phyloP scores from a whole-genome alignment of 495 filamentous ascomycete genomes.

The Neurospora sublineolata region DNA sequence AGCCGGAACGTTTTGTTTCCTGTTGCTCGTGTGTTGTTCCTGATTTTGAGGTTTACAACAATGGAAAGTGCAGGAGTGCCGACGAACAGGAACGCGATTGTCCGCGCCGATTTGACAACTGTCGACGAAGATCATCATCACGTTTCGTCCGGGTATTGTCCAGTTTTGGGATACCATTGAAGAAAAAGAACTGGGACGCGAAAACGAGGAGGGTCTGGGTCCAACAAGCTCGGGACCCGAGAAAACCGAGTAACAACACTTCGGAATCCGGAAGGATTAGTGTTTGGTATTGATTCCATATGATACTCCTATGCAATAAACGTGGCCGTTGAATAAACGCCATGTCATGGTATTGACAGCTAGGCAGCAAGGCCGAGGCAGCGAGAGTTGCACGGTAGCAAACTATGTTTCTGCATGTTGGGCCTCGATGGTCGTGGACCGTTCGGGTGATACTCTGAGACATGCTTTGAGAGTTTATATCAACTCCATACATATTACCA shows the following conservation, averaged over 20 bases:
- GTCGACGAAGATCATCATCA: neutral
- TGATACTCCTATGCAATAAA: neutral
- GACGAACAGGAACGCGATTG: neutral
- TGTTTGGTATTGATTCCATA: neutral
- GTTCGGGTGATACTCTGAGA: neutral
- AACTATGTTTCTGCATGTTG: neutral
- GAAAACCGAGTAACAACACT: neutral
- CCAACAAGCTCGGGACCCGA: neutral
- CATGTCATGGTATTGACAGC: neutral
- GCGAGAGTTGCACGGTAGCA: neutral
- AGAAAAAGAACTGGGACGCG: neutral
- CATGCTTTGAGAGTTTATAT: neutral
- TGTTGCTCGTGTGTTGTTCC: neutral
- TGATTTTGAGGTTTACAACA: neutral
- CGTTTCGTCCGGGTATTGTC: neutral
- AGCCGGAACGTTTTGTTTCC: neutral
- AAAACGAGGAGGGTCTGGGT: neutral
- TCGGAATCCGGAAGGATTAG: neutral
- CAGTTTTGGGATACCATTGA: neutral
- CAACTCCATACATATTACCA: neutral
- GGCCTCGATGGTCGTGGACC: neutral
- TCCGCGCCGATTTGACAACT: neutral
- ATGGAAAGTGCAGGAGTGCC: neutral
- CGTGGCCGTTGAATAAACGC: neutral
- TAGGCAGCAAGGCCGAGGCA: neutral